Conservation (phyloP, 2,329 filamentous ascomycete genomes). For the Acephala macrosclerotiorum region DNA sequence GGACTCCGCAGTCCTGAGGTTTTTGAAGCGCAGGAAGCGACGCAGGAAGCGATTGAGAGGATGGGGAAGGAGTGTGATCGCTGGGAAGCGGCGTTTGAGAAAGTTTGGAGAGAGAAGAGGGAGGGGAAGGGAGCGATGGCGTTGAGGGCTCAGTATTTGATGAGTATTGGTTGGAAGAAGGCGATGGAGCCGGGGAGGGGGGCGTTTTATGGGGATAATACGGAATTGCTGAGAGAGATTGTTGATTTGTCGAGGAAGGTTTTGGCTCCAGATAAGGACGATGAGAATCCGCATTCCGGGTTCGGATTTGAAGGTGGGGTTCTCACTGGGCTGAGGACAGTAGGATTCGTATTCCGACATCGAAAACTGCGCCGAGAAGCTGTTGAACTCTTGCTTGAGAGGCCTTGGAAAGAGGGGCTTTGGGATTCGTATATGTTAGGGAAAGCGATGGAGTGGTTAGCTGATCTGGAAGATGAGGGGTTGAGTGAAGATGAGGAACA, state of each 20-base stretch:
- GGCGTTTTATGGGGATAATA: background rate
- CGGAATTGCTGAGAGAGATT: background rate
- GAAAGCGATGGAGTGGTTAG: conserved; percentile 3
- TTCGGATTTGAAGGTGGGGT: background rate
- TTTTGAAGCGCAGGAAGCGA: background rate
- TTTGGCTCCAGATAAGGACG: background rate
- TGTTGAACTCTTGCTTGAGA: conserved; percentile 64
- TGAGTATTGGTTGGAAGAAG: background rate
- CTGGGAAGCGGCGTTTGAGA: conserved; percentile 6
- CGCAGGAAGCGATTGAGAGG: background rate
- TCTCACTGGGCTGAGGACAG: background rate
- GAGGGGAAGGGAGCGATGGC: background rate
- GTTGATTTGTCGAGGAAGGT: background rate
- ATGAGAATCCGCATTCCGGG: background rate
- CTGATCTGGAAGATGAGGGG: conserved; percentile 13
- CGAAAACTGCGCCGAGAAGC: conserved; percentile 52
- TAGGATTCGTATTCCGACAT: conserved; percentile 8
- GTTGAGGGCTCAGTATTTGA: background rate
- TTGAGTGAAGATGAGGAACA: conserved; percentile 11
- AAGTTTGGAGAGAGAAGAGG: background rate
- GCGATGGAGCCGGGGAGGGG: background rate
- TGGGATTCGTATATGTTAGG: conserved; percentile 55
- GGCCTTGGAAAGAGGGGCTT: conserved; percentile 68
- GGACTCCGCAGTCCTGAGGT: background rate
- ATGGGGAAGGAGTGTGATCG: background rate